Evolutionary conservation across 2,329 filamentous ascomycete genomes (phyloP), one percentile per base, ranked within the genome.

Genomic region (Pezicula radicicola): DNA sequence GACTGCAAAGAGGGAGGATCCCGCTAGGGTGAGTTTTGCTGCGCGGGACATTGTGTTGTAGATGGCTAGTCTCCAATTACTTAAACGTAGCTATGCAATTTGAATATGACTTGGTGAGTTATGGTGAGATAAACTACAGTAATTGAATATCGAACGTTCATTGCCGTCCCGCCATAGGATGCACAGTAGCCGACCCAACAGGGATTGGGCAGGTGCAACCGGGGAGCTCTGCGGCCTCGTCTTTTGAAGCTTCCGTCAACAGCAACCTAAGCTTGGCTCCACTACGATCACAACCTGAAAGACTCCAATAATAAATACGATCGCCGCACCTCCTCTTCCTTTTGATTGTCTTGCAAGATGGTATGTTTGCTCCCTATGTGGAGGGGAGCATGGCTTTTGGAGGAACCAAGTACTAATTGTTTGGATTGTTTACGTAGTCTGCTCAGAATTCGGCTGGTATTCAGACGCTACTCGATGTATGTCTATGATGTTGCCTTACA

Each of bases 381-480:
- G 28, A 46, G 16, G 50, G 25, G 16, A 27, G 33, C 48, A 19
- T 36, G 30, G 9, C 3, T 13, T 12, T 35, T 39, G 25, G 6
- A 18, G 25, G 50, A 33, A 13, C 21, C 8, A 28, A 21, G n/a
- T 16, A 41, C 48, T 54, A 53, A 53, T 60, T 63, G 59, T 61
- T 54, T 30, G 25, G 1, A 44, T 42, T 33, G 25, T 30, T 42
- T 12, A 42, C 57, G 64, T 68, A 97, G 93, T 94, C 94, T 71
- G 94, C 93, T 70, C 94, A 97, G 78, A 97, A 97, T 80, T 97
- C 94, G 61, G 87, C 90, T 68, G 94, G 94, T 74, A 99, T 99
- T 71, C 93, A 97, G 77, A 97, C 93, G 70, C 86, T 99, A 68
- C 91, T 99, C 76, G 94, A 97, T 76, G 94, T 99, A 88, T 67